Base-by-base conservation (phyloP, 352 stramenopile species). In the Phytopythium aichiense region DNA sequence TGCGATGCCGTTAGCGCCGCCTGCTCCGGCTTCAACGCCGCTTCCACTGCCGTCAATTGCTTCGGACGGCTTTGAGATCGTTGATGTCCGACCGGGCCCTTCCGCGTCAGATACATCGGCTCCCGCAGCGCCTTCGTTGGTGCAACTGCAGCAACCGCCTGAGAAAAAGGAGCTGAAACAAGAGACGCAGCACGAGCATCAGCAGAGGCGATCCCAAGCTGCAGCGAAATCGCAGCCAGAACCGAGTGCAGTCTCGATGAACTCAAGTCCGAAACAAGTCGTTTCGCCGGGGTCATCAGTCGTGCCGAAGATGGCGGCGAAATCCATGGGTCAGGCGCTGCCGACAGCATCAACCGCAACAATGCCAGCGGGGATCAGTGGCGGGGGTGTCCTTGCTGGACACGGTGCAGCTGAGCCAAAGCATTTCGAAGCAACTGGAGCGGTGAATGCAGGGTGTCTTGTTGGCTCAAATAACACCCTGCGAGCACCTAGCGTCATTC, bases 11-110 rank as follows among this genome's bases (percentile, higher is more conserved):
- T 18, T 31, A 9, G n/a, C 22, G n/a, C 2, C n/a, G 45, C 28
- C 49, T 9, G 31, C 20, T 13, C 31, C 31, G 31, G 18, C 35
- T 30, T 23, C 33, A 13, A 16, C 25, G 22, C n/a, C 53, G 35
- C 7, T 58, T 11, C 6, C 53, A 18, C 53, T 28, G 33, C 33
- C 53, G 37, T 49, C 33, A 11, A 49, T 58, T 9, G 53, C 22
- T 5, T 46, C 33, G 22, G 53, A 58, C 18, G 53, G 53, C 16
- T 58, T 58, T 33, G 53, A 58, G 53, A 58, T 58, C 37, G 22
- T 58, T 15, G 31, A 30, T 22, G 23, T 58, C 12, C 9, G n/a
- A 12, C 53, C 53, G 4, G 53, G 18, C 8, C 11, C 18, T 23
- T 7, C 33, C 11, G 30, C 16, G 30, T 31, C 31, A 7, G 2